Evolutionary conservation across 495 filamentous ascomycete genomes (phyloP), one percentile per base, ranked within the genome.

Genomic region (Podospora pseudopauciseta): DNA sequence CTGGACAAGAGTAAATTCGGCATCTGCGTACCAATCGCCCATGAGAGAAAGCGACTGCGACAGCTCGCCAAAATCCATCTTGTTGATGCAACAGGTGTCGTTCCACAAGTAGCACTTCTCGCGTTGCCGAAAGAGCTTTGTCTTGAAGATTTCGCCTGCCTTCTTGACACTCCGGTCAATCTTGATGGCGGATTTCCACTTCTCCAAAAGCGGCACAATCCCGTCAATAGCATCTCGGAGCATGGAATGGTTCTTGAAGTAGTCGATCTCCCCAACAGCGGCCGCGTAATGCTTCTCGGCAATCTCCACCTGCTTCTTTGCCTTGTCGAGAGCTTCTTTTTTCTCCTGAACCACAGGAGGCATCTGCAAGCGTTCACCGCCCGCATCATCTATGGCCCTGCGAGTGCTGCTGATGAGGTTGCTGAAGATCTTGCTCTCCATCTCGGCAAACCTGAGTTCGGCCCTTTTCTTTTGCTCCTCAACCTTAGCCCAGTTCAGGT

Each of bases 1-100:
- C 61, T 84, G 81, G 23, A 83, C 82, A 39, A 83, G 69, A 53
- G 79, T 82, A 66, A 81, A 81, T 34, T 82, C 81, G 23, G 82
- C 80, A 63, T 80, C 77, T 3, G 75, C 76, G 70, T 85, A 84
- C 82, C 82, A 85, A 39, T 82, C 79, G 11, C 80, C 81, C 81
- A 84, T 84, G 39, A 78, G 75, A 9, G 81, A 78, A 57, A 84
- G 69, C 13, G 81, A 80, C 67, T 80, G 77, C 19, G 74, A 75
- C 19, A 79, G 72, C 69, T 83, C 82, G 23, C 73, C 74, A 20
- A 68, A 74, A 63, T 81, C 76, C 2, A 67, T 65, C 64, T 82
- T 84, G 71, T 84, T 77, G 70, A 84, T 85, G 70, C 81, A 85
- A 68, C 80, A 83, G 0, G 79, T 82, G 71, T 84, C 81, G 15